Conservation (phyloP, 106 monocot species). For the Dioscorea dumetorum region DNA sequence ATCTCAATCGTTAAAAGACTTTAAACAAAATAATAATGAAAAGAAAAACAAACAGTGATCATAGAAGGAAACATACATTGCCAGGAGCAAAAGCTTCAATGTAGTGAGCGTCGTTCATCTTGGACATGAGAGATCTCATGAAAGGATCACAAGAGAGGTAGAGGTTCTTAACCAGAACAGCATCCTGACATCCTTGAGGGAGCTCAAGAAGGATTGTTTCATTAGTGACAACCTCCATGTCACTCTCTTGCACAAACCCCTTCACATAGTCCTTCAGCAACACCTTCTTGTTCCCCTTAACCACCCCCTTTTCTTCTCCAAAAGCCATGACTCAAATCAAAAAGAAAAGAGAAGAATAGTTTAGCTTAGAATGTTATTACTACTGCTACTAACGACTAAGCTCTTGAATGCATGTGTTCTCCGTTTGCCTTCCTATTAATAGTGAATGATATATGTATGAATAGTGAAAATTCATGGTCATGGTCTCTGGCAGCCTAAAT, state of each 20-base stretch:
- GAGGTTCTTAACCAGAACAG: slow-evolving; percentile 34
- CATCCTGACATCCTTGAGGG: slow-evolving; percentile 8
- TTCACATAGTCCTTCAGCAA: slow-evolving; percentile 21
- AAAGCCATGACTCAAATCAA: too few relatives aligned
- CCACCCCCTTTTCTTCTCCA: not conserved
- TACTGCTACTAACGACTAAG: too few relatives aligned
- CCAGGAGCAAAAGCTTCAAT: slow-evolving; percentile 16
- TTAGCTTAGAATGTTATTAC: too few relatives aligned
- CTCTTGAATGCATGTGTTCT: too few relatives aligned
- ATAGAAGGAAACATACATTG: slow-evolving; percentile 1
- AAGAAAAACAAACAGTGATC: not conserved
- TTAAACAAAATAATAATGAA: not conserved
- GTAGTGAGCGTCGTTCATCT: not conserved
- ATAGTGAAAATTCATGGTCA: too few relatives aligned
- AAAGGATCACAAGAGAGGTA: slow-evolving; percentile 39
- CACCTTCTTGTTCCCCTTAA: slow-evolving; percentile 21
- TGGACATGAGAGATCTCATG: slow-evolving; percentile 23
- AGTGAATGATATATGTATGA: too few relatives aligned
- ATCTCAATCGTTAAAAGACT: too few relatives aligned
- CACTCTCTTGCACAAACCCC: slow-evolving; percentile 23
- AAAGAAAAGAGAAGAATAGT: too few relatives aligned
- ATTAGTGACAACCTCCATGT: slow-evolving; percentile 16
- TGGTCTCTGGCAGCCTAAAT: too few relatives aligned
- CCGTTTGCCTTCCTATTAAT: too few relatives aligned
- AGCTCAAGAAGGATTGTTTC: slow-evolving; percentile 1